Percentiles rank a stretch among this genome's conserved stretches.
Conservation (phyloP, 2,329 filamentous ascomycete species). For the Xylariaceae sp. region DNA sequence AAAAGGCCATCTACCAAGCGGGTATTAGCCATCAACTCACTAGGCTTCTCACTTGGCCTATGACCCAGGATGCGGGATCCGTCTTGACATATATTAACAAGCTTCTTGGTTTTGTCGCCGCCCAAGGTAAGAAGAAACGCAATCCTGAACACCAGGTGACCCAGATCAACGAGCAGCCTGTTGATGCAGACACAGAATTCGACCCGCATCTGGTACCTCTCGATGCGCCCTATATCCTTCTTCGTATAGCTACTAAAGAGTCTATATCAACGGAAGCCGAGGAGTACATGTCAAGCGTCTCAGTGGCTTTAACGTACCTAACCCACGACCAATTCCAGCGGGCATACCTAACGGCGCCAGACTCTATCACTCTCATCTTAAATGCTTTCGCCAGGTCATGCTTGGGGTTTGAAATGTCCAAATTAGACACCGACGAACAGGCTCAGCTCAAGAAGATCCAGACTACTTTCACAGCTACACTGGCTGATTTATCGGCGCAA, state of each 20-base stretch:
- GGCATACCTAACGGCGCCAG: constrained; percentile 40
- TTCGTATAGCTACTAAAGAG: constrained; percentile 45
- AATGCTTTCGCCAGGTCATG: constrained; percentile 47
- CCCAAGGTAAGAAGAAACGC: constrained; percentile 40
- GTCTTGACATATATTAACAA: constrained; percentile 54
- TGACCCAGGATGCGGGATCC: constrained; percentile 38
- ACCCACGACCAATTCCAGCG: constrained; percentile 50
- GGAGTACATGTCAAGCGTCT: constrained; percentile 49
- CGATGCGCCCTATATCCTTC: constrained; percentile 45
- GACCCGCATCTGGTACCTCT: constrained; percentile 44
- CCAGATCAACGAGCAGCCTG: neutral
- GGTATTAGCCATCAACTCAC: constrained; percentile 48
- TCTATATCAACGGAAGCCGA: constrained; percentile 46
- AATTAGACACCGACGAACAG: constrained; percentile 47
- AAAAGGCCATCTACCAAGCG: constrained; percentile 51
- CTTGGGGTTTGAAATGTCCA: constrained; percentile 37
- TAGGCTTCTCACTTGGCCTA: constrained; percentile 45
- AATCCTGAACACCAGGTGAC: neutral
- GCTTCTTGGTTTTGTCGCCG: constrained; percentile 50
- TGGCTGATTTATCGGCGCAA: constrained; percentile 50
- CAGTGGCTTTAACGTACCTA: constrained; percentile 54
- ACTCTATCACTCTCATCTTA: constrained; percentile 43
- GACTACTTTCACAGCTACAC: constrained; percentile 46
- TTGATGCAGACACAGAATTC: constrained; percentile 37
- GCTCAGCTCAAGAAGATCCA: constrained; percentile 47